Base-by-base conservation (phyloP, 768 basidiomycete genomes). In the Boletus insuetus region DNA sequence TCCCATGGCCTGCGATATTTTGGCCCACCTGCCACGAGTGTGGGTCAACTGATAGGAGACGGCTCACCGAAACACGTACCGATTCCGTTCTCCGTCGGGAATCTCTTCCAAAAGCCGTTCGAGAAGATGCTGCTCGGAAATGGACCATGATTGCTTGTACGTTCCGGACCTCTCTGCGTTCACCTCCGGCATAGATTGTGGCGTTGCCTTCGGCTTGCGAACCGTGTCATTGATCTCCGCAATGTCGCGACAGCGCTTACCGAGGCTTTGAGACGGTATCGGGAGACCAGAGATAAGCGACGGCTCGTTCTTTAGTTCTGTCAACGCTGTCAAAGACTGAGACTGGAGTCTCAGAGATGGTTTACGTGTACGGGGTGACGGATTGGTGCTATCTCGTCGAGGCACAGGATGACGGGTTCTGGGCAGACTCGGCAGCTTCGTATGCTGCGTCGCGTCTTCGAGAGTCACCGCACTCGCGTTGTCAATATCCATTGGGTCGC, bases 91-190 rank as follows among this genome's bases (percentile, higher is more conserved):
- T 20, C 85, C 85, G 14, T 84, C 85, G 0, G 91, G 91, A 44
- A 90, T 87, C 68, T 89, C 80, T 49, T 87, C 85, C 49, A 92
- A 67, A 43, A 91, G 71, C 26, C 82, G 80, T 65, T 92, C 91
- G 1, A 92, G 79, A 16, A 88, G 73, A 59, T 89, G 86, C 60
- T 92, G 91, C 64, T 91, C 90, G 0, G 80, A 81, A 20, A 83
- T 75, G 3, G 84, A 81, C 91, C 90, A 93, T 1, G 86, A 79
- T 55, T 86, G 84, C 66, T 91, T 91, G 73, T 89, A 92, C n/a
- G 89, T 91, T 59, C 89, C 87, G 5, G 63, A 56, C 51, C 58
- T 49, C 37, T 66, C 64, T 52, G 63, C 46, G 53, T 60, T 62
- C 26, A 59, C 62, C 49, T 55, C 65, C 48, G 54, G 40, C n/a